Conservation (phyloP, 305 asterid species). For the Coffea humblotiana region DNA sequence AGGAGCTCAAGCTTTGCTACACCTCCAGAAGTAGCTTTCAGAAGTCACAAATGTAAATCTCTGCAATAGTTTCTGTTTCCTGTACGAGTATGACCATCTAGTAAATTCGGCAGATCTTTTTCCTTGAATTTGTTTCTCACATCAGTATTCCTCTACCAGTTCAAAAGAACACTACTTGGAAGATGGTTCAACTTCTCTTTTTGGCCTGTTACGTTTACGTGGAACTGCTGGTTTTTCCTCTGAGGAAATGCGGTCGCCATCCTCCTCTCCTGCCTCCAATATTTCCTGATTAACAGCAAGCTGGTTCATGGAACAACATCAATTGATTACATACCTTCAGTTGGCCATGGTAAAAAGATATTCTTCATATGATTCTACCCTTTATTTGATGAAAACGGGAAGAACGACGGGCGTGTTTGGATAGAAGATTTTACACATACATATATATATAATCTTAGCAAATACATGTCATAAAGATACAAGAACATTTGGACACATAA, state of each 20-base stretch:
- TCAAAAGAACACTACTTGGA: not conserved
- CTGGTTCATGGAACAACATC: slow-evolving; percentile 14
- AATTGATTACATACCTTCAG: not conserved
- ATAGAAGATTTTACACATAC: no score
- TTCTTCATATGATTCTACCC: not conserved
- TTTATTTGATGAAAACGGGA: no score
- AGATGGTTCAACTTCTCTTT: slow-evolving; percentile 25
- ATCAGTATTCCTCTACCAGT: not conserved
- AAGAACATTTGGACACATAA: not conserved
- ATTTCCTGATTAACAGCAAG: slow-evolving; percentile 23
- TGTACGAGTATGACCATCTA: not conserved
- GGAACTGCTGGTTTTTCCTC: slow-evolving; percentile 21
- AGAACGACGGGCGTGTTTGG: no score
- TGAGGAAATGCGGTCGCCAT: slow-evolving; percentile 9
- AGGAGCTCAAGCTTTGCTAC: no score
- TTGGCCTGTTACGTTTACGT: slow-evolving; percentile 27
- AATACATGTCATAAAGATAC: not conserved
- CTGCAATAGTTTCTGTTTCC: no score
- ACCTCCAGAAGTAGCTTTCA: no score
- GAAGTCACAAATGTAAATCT: no score
- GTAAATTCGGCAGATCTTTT: not conserved
- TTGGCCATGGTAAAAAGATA: not conserved
- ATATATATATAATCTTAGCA: no score
- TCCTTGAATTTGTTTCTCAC: not conserved
- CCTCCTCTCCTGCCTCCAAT: slow-evolving; percentile 23